phyloP scores from a whole-genome alignment of 106 monocot genomes.

The Dendrobium officinale region DNA sequence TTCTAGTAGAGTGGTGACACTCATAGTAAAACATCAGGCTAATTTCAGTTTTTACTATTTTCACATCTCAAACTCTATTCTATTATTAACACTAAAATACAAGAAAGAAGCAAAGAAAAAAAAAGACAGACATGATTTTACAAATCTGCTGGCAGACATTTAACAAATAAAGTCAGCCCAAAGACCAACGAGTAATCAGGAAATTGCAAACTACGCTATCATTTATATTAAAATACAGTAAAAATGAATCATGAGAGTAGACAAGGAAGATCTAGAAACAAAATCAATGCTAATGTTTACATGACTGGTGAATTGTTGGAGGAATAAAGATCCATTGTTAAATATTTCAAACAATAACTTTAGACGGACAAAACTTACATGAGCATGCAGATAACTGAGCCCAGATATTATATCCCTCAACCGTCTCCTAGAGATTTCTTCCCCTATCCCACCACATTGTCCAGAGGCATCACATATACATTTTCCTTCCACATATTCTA shows the following conservation, averaged over 20 bases:
- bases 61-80: no score
- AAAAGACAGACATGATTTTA: no score
- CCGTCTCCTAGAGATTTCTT: constrained; percentile 56
- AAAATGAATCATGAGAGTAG: not conserved
- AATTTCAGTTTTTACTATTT: no score
- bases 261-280: not conserved
- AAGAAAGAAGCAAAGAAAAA: no score
- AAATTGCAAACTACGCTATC: not conserved
- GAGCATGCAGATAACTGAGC: constrained; percentile 83
- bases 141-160: not conserved
- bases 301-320: not conserved
- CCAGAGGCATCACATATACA: constrained; percentile 65
- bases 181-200: not conserved
- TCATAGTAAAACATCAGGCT: no score
- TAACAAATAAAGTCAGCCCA: not conserved
- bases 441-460: constrained; percentile 42
- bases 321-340: not conserved
- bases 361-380: constrained; percentile 44
- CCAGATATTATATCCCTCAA: constrained; percentile 78
- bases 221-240: constrained; percentile 1
- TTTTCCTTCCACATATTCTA: constrained; percentile 84
- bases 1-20: not conserved
- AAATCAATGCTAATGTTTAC: not conserved
- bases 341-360: constrained; percentile 1
- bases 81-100: no score